Conservation (phyloP, 2,329 filamentous ascomycete genomes). For the Endoconidiophora laricicola region DNA sequence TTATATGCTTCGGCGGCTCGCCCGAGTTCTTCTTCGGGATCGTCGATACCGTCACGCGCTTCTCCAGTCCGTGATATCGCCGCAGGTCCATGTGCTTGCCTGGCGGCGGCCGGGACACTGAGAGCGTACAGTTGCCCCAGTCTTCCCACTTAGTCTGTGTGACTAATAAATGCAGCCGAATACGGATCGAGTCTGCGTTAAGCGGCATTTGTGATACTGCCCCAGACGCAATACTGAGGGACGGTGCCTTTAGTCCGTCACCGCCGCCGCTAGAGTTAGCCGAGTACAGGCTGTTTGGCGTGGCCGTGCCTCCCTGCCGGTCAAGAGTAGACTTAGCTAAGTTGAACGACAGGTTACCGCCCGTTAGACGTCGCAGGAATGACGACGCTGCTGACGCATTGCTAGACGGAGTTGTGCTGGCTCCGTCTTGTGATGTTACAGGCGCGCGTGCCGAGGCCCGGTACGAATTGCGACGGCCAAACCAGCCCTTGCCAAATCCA, state of each 20-base stretch:
- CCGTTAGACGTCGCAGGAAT: slow-evolving; percentile 64
- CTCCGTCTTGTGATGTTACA: slow-evolving; percentile 51
- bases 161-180: slow-evolving; percentile 70
- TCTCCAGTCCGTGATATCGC: slow-evolving; percentile 54
- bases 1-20: slow-evolving; percentile 42
- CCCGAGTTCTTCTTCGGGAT: slow-evolving; percentile 43
- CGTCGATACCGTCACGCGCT: slow-evolving; percentile 64
- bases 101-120: slow-evolving; percentile 59
- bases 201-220: slow-evolving; percentile 34
- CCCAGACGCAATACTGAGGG: slow-evolving; percentile 33
- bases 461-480: slow-evolving; percentile 49
- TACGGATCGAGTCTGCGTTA: slow-evolving; percentile 65
- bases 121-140: slow-evolving; percentile 67
- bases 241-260: slow-evolving; percentile 38
- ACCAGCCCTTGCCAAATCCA: slow-evolving; percentile 37
- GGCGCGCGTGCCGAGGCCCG: slow-evolving; percentile 44
- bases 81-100: slow-evolving; percentile 41
- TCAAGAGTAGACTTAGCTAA: slow-evolving; percentile 64
- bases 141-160: slow-evolving; percentile 74
- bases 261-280: slow-evolving; percentile 35
- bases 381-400: slow-evolving; percentile 52
- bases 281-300: slow-evolving; percentile 40
- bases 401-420: slow-evolving; percentile 44
- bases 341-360: slow-evolving; percentile 58
- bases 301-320: slow-evolving; percentile 32